Evolutionary conservation across 192 early-diverging fungal genomes (phyloP), one percentile per base, ranked within the genome.

Genomic region (Lobosporangium transversale): DNA sequence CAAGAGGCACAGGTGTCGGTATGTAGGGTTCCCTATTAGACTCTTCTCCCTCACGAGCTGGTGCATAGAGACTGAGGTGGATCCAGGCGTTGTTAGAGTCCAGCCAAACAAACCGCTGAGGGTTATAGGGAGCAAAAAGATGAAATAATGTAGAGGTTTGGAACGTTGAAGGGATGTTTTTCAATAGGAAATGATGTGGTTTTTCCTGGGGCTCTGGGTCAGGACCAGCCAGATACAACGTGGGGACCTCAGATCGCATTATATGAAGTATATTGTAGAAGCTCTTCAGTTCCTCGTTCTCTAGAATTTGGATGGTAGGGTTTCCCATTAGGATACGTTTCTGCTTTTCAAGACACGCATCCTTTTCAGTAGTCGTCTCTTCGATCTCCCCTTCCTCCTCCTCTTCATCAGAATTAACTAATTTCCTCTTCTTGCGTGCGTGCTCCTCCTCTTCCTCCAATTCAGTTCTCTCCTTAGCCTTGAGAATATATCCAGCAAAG

Each of bases 171-270:
- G 86, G 88, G 43, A 93, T 84, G 56, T 85, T 83, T 37, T 53
- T 74, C 20, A 93, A 50, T 53, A 83, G 59, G 62, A 87, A 87
- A 21, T 81, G 66, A 35, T 84, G 83, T 24, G 63, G 66, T 0
- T 81, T 83, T 1, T 80, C 70, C 21, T 83, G 78, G 0, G 66
- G 59, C 29, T 79, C 86, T 24, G 67, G 65, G 6, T 87, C 83
- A 17, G 68, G 56, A 1, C 90, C 91, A 5, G 58, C 58, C 18
- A 94, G 50, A 65, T 92, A 71, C 52, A 93, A 43, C 49, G 70
- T 84, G 3, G 81, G 82, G 15, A 89, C 75, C 47, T 91, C 89
- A 27, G 81, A 87, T 26, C 89, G 76, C 89, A 93, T 91, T 37
- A 93, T 56, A 63, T 86, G 84, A 5, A 94, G 30, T 50, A 87